A percentile compares a stretch with the other conserved stretches of the same genome.
Conservation (phyloP, 441 rosid genomes). For the Codiaeum variegatum region DNA sequence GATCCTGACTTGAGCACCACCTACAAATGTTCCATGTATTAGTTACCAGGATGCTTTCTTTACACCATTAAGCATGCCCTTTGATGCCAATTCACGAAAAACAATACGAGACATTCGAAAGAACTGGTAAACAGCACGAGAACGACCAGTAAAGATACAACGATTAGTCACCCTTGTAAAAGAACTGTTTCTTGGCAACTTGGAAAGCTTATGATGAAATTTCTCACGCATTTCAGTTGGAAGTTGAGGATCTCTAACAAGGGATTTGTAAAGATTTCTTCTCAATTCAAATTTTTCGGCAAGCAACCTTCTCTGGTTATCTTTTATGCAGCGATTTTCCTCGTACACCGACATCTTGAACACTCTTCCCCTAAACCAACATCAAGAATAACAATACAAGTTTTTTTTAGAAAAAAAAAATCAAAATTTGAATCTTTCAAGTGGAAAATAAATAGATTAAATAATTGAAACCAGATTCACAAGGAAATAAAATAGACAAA, state of each 20-base stretch:
- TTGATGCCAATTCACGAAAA: conserved; percentile 30
- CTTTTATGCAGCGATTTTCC: conserved; percentile 30
- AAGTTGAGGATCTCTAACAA: conserved; percentile 34
- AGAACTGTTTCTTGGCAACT: conserved; percentile 39
- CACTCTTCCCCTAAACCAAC: background rate
- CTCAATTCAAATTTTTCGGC: conserved; percentile 34
- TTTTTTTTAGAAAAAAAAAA: background rate
- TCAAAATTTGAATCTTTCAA: background rate
- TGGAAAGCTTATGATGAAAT: conserved; percentile 27
- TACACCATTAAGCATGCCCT: conserved; percentile 34
- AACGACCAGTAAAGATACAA: conserved; percentile 33
- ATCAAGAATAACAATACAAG: background rate
- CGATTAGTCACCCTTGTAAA: conserved; percentile 36
- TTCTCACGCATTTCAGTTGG: conserved; percentile 34
- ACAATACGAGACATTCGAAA: conserved; percentile 43
- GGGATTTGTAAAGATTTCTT: conserved; percentile 37
- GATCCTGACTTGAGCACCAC: background rate
- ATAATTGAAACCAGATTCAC: too few species aligned
- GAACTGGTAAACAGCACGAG: conserved; percentile 32
- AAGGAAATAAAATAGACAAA: too few species aligned
- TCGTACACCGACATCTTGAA: conserved; percentile 16
- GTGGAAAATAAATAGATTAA: too few species aligned
- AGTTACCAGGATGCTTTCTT: conserved; percentile 44
- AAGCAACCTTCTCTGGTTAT: conserved; percentile 31
- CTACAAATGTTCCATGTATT: background rate